phyloP scores from a whole-genome alignment of 78 protist species.

The slime mould (Dictyostelium discoideum) region DNA sequence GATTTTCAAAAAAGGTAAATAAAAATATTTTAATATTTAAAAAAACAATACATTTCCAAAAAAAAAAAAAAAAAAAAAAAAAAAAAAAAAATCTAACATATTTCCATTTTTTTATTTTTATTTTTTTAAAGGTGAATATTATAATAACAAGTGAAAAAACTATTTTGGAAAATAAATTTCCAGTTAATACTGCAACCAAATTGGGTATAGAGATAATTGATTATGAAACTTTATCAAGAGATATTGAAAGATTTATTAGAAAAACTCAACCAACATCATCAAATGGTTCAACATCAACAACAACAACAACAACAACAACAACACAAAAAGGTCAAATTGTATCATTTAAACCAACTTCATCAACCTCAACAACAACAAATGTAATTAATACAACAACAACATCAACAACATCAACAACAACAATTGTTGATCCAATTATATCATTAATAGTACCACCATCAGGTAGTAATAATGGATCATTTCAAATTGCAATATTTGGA shows the following conservation, averaged over 20 bases:
- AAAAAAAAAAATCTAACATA: not conserved
- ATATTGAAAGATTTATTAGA: constrained; percentile 9
- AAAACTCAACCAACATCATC: not conserved
- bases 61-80: not conserved
- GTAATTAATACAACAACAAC: not conserved
- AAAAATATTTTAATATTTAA: no score
- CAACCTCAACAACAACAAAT: not conserved
- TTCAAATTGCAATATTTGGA: constrained; percentile 65
- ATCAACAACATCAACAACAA: not conserved
- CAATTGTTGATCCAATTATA: constrained; percentile 29
- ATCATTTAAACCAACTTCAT: constrained; percentile 1
- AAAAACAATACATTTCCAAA: not conserved
- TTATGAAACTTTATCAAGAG: not conserved
- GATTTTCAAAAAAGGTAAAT: constrained; percentile 58
- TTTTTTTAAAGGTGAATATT: constrained; percentile 23
- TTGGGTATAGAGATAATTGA: not conserved
- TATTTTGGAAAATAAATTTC: constrained; percentile 36
- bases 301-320: not conserved
- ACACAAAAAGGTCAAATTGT: not conserved
- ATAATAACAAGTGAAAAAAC: constrained; percentile 21
- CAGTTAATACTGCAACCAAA: constrained; percentile 29
- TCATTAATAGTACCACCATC: constrained; percentile 57
- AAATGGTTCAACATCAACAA: not conserved
- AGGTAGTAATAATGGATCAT: constrained; percentile 49
- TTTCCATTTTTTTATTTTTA: not conserved